A percentile compares a stretch with the other conserved stretches of the same genome.
Evolutionary conservation across 2,329 filamentous ascomycete genomes (phyloP).

Genomic region (Ophiocordyceps camponoti-floridani): DNA sequence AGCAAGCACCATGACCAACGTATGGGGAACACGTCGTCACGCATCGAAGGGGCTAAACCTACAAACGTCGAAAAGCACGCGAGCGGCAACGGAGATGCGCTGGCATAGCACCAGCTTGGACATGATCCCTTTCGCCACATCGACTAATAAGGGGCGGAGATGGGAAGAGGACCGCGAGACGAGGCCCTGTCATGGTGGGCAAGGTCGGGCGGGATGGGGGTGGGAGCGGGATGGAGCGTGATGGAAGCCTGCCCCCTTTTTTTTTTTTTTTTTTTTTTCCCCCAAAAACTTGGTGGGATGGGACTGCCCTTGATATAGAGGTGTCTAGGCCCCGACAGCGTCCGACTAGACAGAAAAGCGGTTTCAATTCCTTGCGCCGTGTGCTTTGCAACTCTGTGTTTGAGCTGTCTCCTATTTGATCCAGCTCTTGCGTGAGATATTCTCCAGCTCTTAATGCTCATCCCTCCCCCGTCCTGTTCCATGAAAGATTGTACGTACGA

Average conservation of each 20-base stretch:
- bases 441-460: too few relatives aligned
- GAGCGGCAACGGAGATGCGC: not conserved
- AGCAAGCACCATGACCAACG: not conserved
- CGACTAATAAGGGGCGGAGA: not conserved
- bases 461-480: too few relatives aligned
- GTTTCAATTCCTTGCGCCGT: not conserved
- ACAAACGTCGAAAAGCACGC: not conserved
- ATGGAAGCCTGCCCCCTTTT: not conserved
- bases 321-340: not conserved
- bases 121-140: not conserved
- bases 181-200: not conserved
- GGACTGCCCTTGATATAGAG: not conserved
- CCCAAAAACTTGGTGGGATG: too few relatives aligned
- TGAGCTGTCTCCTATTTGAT: too few relatives aligned
- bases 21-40: not conserved
- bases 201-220: not conserved
- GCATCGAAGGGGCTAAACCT: too few relatives aligned
- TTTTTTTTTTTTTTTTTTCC: too few relatives aligned
- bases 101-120: not conserved
- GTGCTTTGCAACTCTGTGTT: not conserved
- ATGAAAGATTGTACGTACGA: not conserved
- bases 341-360: not conserved
- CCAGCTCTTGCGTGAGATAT: too few relatives aligned
- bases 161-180: not conserved
- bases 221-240: not conserved